phyloP scores from a whole-genome alignment of 2,329 filamentous ascomycete genomes.

The Venturia oleaginea region DNA sequence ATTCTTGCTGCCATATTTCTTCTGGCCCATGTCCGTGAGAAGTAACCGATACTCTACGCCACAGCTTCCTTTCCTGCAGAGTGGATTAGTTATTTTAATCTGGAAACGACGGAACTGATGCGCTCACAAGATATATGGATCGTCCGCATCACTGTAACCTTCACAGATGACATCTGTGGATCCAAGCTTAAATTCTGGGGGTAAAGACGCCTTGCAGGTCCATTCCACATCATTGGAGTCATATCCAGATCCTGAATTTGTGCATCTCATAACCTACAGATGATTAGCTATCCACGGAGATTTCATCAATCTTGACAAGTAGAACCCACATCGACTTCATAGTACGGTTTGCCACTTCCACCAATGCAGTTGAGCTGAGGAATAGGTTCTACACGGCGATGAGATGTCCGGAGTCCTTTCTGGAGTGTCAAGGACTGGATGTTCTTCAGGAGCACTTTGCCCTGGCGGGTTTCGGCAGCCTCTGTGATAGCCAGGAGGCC shows the following conservation, averaged over 20 bases:
- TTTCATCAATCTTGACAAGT: background rate
- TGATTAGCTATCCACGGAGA: background rate
- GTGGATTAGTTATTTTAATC: background rate
- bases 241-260: conserved; percentile 75
- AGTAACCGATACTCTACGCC: conserved; percentile 80
- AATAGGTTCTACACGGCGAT: conserved; percentile 66
- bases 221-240: conserved; percentile 75
- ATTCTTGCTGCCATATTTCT: conserved; percentile 53
- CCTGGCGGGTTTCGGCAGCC: conserved; percentile 12
- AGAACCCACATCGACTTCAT: conserved; percentile 59
- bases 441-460: conserved; percentile 52
- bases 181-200: conserved; percentile 62
- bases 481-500: background rate
- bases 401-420: conserved; percentile 56
- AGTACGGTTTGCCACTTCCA: conserved; percentile 49
- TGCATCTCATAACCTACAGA: conserved; percentile 80
- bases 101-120: background rate
- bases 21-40: conserved; percentile 67
- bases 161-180: conserved; percentile 88
- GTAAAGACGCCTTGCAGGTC: conserved; percentile 66
- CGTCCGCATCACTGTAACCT: conserved; percentile 67
- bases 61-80: conserved; percentile 64
- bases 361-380: conserved; percentile 67
- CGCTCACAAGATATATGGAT: conserved; percentile 62
- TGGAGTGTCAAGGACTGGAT: conserved; percentile 74